Evolutionary conservation across 352 stramenopile species (phyloP).

Genomic region (Pythium angustatum): DNA sequence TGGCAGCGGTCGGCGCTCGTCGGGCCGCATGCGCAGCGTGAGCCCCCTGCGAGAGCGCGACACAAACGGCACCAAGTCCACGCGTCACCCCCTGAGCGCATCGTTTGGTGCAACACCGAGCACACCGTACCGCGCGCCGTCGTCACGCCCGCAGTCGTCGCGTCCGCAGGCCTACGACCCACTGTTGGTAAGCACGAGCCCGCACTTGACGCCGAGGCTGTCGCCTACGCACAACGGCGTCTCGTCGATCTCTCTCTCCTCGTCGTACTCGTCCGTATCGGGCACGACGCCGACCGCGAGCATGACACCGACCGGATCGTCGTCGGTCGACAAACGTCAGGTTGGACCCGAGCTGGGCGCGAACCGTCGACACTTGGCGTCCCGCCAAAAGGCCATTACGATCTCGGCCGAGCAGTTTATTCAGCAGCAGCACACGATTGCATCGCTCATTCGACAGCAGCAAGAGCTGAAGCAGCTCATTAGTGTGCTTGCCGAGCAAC

Average conservation of each 20-base stretch:
- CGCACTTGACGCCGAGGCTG: neutral
- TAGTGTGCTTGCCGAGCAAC: constrained; percentile 69
- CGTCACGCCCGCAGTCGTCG: too few relatives aligned
- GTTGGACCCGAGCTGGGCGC: constrained; percentile 15
- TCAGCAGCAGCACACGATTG: constrained; percentile 83
- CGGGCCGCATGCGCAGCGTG: constrained; percentile 42
- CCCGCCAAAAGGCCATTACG: constrained; percentile 56
- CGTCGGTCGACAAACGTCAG: constrained; percentile 15
- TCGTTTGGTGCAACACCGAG: constrained; percentile 17
- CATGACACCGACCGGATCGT: neutral
- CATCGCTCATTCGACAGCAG: constrained; percentile 77
- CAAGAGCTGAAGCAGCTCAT: constrained; percentile 86
- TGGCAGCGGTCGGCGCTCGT: neutral
- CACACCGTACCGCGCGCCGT: constrained; percentile 1
- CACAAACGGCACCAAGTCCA: constrained; percentile 12
- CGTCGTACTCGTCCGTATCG: constrained; percentile 22
- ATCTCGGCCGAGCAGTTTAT: constrained; percentile 75
- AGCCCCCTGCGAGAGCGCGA: constrained; percentile 39
- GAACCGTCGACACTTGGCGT: constrained; percentile 27
- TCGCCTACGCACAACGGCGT: neutral
- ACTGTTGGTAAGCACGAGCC: constrained; percentile 10
- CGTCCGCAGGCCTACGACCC: constrained; percentile 14
- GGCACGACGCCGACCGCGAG: constrained; percentile 5
- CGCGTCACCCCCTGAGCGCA: constrained; percentile 2
- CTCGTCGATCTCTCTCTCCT: constrained; percentile 11